Percentiles rank a stretch among this genome's conserved stretches.
Conservation (phyloP, 1,284 basidiomycete species). For the Phylloboletellus chloephorus region DNA sequence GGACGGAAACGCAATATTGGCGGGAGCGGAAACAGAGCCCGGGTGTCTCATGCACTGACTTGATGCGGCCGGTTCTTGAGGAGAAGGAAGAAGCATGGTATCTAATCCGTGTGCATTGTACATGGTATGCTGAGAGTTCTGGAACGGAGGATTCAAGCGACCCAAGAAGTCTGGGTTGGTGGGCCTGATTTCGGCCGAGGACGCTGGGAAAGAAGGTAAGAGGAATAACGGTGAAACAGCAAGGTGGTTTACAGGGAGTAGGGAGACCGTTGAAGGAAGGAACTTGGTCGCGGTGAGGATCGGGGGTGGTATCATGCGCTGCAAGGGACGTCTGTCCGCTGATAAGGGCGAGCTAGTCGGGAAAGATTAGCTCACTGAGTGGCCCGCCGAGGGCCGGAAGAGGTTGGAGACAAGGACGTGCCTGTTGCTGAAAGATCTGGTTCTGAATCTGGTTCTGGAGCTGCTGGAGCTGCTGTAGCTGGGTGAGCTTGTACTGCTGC, state of each 20-base stretch:
- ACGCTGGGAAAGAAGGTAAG: constrained; percentile 36
- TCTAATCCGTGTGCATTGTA: constrained; percentile 22
- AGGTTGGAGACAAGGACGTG: constrained; percentile 28
- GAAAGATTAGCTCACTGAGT: constrained; percentile 16
- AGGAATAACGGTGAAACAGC: constrained; percentile 5
- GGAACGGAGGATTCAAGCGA: constrained; percentile 50
- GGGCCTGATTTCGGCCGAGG: constrained; percentile 62
- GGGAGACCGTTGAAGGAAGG: constrained; percentile 55
- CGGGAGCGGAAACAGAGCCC: constrained; percentile 54
- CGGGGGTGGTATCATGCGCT: constrained; percentile 33
- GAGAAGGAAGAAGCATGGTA: constrained; percentile 23
- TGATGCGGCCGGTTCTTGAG: constrained; percentile 25
- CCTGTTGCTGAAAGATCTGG: constrained; percentile 83
- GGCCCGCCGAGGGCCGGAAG: not conserved
- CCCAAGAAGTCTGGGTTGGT: constrained; percentile 57
- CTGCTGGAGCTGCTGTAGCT: constrained; percentile 72
- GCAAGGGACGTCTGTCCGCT: constrained; percentile 44
- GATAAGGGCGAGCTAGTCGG: constrained; percentile 63
- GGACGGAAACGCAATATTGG: constrained; percentile 53
- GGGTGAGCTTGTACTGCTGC: constrained; percentile 65
- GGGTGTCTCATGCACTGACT: constrained; percentile 33
- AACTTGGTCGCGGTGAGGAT: constrained; percentile 35
- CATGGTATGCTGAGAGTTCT: constrained; percentile 29
- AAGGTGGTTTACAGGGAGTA: constrained; percentile 55
- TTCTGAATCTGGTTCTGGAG: constrained; percentile 77